Evolutionary conservation across 345 rosid genomes (phyloP), one percentile per base, ranked within the genome.

Genomic region (Cardiospermum halicacabum): DNA sequence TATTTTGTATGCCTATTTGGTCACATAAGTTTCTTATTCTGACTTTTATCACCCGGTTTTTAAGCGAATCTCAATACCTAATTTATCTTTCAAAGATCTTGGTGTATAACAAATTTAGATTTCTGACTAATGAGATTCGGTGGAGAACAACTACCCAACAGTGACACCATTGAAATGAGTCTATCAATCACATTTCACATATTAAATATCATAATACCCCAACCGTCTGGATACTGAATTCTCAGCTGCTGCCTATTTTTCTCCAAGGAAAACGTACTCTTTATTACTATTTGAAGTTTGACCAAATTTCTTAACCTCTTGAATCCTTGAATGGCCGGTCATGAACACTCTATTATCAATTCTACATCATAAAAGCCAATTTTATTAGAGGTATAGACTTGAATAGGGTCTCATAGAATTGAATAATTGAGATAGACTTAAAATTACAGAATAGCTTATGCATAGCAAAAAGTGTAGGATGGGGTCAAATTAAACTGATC

Each of bases 1-100:
- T 26, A 34, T 65, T 65, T 57, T 50, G 50, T 27, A 26, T 5
- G 65, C 42, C 34, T 28, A 60, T 42, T 53, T 19, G 36, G 31
- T 40, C 32, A 4, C 45, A 42, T 7, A 19, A 1, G 43, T 12
- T 47, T 47, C 51, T 18, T n/a, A n/a, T n/a, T 47, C 24, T 47
- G 24, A 47, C n/a, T 45, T 18, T n/a, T 12, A 56, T 57, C 43
- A 57, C 22, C 58, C 22, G 36, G 9, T 64, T n/a, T n/a, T 26
- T 50, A 34, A 34, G 12, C 68, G 39, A 53, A 16, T 32, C 58
- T 54, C n/a, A 4, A n/a, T 5, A 45, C 50, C 22, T 15, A 5
- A 18, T 11, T 5, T 45, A n/a, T 45, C 18, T 34, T 34, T 34
- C 39, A 34, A 2, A 4, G n/a, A 34, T 34, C 37, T 34, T 34